phyloP scores from a whole-genome alignment of 2,329 filamentous ascomycete species.

The Karstenula rhodostoma region DNA sequence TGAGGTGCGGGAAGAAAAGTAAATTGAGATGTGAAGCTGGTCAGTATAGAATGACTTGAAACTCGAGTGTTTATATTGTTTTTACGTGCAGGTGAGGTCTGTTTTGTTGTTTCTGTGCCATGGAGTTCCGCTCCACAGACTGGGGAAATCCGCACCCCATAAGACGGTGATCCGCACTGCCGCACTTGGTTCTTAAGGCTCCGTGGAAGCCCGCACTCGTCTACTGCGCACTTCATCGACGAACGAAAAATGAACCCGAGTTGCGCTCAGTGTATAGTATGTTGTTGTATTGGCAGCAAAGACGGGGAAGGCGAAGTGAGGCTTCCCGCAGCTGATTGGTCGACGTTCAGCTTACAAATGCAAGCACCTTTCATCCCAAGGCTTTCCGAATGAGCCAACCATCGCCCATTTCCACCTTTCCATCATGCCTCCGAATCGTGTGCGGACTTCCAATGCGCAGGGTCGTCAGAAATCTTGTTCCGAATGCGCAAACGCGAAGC shows the following conservation, averaged over 20 bases:
- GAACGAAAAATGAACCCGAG: no score
- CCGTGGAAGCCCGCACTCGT: neutral
- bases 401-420: slow-evolving; percentile 26
- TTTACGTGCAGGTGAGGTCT: neutral
- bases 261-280: no score
- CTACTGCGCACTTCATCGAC: no score
- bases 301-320: neutral
- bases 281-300: neutral
- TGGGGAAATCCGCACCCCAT: slow-evolving; percentile 7
- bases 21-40: neutral
- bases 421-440: slow-evolving; percentile 52
- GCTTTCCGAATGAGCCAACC: neutral
- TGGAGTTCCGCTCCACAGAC: slow-evolving; percentile 5
- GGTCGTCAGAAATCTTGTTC: slow-evolving; percentile 63
- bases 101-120: neutral
- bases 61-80: neutral
- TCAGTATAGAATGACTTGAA: neutral
- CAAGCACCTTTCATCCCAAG: neutral
- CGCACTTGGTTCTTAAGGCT: slow-evolving; percentile 2
- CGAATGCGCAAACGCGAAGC: slow-evolving; percentile 65
- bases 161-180: neutral
- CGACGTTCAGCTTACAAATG: neutral
- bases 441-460: slow-evolving; percentile 30
- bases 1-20: neutral
- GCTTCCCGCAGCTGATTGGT: neutral